Percentiles rank a stretch among this genome's conserved stretches.
phyloP scores from a whole-genome alignment of 176 grass and related monocot species.

The Bonia amplexicaulis region DNA sequence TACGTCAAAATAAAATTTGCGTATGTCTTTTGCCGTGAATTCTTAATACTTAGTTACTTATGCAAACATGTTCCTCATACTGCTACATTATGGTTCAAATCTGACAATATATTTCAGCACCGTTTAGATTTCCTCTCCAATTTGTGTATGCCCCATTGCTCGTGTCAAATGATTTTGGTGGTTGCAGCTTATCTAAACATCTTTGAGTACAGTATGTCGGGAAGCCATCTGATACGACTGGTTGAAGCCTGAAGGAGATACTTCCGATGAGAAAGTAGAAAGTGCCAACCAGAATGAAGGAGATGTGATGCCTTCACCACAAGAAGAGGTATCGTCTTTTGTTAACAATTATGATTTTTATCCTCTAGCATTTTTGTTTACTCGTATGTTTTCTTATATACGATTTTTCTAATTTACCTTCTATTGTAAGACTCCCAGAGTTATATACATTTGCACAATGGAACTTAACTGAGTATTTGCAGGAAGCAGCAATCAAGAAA shows the following conservation, averaged over 20 bases:
- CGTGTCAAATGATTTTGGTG: not conserved
- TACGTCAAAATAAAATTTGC: not conserved
- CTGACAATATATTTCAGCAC: not conserved
- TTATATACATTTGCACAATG: not conserved
- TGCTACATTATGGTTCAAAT: not conserved
- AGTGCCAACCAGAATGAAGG: slow-evolving; percentile 30
- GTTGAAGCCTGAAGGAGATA: slow-evolving; percentile 28
- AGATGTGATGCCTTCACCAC: slow-evolving; percentile 40
- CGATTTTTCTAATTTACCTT: not conserved
- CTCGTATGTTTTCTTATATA: not conserved
- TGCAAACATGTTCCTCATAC: not conserved
- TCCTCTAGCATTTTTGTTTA: not conserved
- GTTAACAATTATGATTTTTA: not conserved
- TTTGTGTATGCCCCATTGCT: not conserved
- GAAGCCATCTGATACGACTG: slow-evolving; percentile 31
- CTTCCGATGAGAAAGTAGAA: slow-evolving; percentile 26
- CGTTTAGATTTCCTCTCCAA: not conserved
- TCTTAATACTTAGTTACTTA: not conserved
- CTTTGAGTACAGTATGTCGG: slow-evolving; percentile 35
- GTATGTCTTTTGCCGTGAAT: not conserved
- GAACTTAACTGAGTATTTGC: not conserved
- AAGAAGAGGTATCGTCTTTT: slow-evolving; percentile 41
- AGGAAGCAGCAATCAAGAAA: slow-evolving; percentile 65
- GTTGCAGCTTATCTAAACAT: slow-evolving; percentile 28
- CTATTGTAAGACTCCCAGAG: not conserved